Percentiles rank a stretch among this genome's conserved stretches.
Evolutionary conservation across 139 green algal species (phyloP).

Genomic region (Pycnococcus provasolii): DNA sequence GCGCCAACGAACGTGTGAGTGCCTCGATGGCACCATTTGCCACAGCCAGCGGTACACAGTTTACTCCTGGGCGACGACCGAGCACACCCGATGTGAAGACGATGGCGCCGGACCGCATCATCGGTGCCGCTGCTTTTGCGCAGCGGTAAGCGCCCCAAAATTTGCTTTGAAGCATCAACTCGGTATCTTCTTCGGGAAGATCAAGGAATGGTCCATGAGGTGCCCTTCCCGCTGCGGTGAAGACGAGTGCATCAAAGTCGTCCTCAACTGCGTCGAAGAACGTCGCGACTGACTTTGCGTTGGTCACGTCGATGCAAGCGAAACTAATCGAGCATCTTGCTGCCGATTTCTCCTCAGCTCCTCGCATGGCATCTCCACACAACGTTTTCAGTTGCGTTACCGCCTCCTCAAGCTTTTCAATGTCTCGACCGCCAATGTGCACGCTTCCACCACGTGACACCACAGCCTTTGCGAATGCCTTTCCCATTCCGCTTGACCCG

Average conservation of each 20-base stretch:
- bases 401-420: too few species aligned
- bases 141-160: slow-evolving; percentile 11
- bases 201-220: neutral
- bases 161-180: neutral
- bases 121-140: neutral
- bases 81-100: neutral
- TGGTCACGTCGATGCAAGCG: too few species aligned
- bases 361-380: too few species aligned
- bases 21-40: slow-evolving; percentile 7
- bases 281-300: too few species aligned
- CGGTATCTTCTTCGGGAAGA: neutral
- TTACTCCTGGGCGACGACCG: neutral
- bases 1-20: slow-evolving; percentile 1
- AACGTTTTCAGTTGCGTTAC: too few species aligned
- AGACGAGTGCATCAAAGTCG: too few species aligned
- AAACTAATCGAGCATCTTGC: too few species aligned
- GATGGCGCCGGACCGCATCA: slow-evolving; percentile 2
- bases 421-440: neutral
- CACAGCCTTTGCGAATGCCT: slow-evolving; percentile 2
- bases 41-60: neutral
- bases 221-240: too few species aligned
- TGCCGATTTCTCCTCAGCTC: too few species aligned
- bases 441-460: neutral
- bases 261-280: too few species aligned
- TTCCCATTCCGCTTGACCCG: slow-evolving; percentile 1